Percentiles rank a stretch among this genome's conserved stretches.
These are phyloP conservation scores for Tetratostichococcus sp. DNA, from an alignment of 139 green algal species.

Conservation along the genomic window DNA sequence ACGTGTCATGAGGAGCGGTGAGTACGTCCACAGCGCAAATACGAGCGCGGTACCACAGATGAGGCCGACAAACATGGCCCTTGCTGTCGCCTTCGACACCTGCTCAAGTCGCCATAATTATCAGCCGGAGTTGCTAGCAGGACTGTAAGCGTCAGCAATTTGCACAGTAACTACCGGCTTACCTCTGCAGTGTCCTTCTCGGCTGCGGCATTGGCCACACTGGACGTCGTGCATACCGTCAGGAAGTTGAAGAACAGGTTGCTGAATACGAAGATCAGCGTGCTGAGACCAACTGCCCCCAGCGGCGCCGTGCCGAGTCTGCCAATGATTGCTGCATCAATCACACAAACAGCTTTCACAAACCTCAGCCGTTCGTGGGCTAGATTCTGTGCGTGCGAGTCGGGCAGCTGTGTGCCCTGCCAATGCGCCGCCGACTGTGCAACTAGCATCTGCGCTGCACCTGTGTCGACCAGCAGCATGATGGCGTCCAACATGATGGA, in stretches of 20 bases:
- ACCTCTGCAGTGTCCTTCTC: constrained; percentile 26
- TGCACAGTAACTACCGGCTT: background rate
- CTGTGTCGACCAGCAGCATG: constrained; percentile 14
- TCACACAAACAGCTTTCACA: too few relatives aligned
- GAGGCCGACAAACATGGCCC: background rate
- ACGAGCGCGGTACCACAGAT: background rate
- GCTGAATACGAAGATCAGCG: constrained; percentile 40
- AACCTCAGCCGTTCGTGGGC: too few relatives aligned
- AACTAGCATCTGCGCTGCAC: background rate
- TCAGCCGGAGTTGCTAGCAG: too few relatives aligned
- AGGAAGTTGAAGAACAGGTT: constrained; percentile 64
- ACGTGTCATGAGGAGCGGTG: constrained; percentile 23
- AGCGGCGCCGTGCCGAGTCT: constrained; percentile 52
- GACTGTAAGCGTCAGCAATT: too few relatives aligned
- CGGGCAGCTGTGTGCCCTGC: too few relatives aligned
- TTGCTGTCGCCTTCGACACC: constrained; percentile 14
- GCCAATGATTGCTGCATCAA: constrained; percentile 46
- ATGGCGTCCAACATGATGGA: constrained; percentile 18
- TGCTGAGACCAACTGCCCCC: constrained; percentile 51
- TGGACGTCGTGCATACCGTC: constrained; percentile 54
- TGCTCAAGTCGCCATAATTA: constrained; percentile 16
- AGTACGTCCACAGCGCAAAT: constrained; percentile 6
- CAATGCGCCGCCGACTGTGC: too few relatives aligned
- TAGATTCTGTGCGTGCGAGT: too few relatives aligned
- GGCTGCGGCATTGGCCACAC: constrained; percentile 48